Evolutionary conservation across 352 stramenopile genomes (phyloP).

Genomic region (Stramenopiles sp.): DNA sequence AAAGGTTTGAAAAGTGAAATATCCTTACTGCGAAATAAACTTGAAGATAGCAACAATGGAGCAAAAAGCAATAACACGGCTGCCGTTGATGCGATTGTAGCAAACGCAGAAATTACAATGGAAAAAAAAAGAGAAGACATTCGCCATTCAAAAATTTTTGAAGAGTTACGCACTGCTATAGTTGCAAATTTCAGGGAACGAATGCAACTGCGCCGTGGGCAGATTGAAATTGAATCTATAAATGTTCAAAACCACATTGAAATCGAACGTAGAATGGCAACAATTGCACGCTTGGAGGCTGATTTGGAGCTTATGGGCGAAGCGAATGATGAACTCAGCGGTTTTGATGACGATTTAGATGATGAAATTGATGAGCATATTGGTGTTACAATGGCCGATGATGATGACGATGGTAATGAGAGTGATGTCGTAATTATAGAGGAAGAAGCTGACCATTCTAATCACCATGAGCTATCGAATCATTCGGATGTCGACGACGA

Average conservation of each 20-base stretch:
- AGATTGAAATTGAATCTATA: conserved; percentile 56
- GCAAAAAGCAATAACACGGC: conserved; percentile 11
- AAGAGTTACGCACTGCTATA: conserved; percentile 43
- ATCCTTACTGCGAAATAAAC: conserved; percentile 39
- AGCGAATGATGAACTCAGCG: no score
- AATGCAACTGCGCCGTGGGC: conserved; percentile 40
- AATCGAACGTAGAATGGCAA: not conserved
- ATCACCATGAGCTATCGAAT: conserved; percentile 31
- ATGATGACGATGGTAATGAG: conserved; percentile 13
- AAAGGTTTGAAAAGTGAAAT: conserved; percentile 58
- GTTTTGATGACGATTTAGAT: not conserved
- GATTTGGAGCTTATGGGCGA: no score
- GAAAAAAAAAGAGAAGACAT: not conserved
- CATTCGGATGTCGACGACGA: conserved; percentile 15
- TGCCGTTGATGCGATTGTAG: not conserved
- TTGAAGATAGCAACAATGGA: conserved; percentile 23
- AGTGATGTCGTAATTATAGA: conserved; percentile 22
- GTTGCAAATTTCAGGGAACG: conserved; percentile 57
- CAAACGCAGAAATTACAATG: not conserved
- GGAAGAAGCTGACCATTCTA: conserved; percentile 34
- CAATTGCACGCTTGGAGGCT: conserved; percentile 16
- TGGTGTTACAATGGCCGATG: conserved; percentile 13
- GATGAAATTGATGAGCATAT: not conserved
- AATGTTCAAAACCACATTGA: conserved; percentile 16
- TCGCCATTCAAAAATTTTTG: conserved; percentile 16